Percentiles rank a stretch among this genome's conserved stretches.
Evolutionary conservation across 257 asterid species (phyloP).

Genomic region (Nyctanthes arbortristis): DNA sequence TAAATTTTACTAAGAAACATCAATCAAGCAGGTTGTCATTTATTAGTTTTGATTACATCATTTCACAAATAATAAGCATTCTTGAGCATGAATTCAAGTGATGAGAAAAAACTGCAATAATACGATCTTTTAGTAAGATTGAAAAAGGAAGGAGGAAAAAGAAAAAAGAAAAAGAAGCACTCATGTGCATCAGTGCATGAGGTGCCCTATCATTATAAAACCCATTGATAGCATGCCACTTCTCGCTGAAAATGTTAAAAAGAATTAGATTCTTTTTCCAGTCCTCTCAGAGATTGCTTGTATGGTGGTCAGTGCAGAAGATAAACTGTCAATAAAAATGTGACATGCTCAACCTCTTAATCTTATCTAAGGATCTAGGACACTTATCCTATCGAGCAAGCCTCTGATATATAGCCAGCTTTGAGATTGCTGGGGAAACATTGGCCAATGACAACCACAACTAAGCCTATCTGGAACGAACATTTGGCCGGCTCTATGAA

Average conservation of each 20-base stretch:
- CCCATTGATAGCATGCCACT: neutral
- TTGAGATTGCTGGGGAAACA: neutral
- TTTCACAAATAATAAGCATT: neutral
- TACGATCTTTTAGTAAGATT: neutral
- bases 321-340: neutral
- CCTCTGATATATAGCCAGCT: neutral
- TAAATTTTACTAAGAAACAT: neutral
- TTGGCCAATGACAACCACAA: neutral
- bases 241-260: neutral
- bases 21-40: neutral
- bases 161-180: too few relatives aligned
- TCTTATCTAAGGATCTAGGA: neutral
- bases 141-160: neutral
- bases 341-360: neutral
- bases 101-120: too few relatives aligned
- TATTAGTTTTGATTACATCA: neutral
- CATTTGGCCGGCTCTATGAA: too few relatives aligned
- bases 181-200: too few relatives aligned
- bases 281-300: neutral
- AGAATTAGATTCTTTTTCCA: neutral
- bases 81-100: neutral
- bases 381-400: neutral
- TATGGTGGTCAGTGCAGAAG: neutral
- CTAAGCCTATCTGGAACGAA: too few relatives aligned
- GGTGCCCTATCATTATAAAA: too few relatives aligned